Evolutionary conservation across 2,329 filamentous ascomycete genomes (phyloP).

Genomic region (Dactylellina haptotyla): DNA sequence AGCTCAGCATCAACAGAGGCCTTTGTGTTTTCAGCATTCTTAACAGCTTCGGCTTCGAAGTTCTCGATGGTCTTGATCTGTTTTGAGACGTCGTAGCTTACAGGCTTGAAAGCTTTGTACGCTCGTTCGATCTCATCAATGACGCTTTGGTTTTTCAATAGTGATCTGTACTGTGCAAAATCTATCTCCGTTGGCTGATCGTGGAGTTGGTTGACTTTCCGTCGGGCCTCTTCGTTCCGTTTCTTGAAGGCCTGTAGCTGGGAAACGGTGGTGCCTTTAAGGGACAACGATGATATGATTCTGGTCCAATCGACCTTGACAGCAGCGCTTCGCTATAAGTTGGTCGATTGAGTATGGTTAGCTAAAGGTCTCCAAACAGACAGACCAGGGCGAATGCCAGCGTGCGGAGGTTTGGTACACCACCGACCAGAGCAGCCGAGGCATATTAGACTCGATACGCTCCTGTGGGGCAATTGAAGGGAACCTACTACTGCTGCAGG

Average conservation of each 20-base stretch:
- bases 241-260: slow-evolving; percentile 98
- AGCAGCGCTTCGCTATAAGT: slow-evolving; percentile 87
- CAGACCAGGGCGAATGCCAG: background rate
- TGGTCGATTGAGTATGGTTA: no score
- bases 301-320: slow-evolving; percentile 99
- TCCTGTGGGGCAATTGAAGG: background rate
- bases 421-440: background rate
- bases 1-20: slow-evolving; percentile 93
- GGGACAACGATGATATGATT: slow-evolving; percentile 90
- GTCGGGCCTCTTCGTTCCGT: slow-evolving; percentile 98
- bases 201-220: slow-evolving; percentile 84
- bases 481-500: slow-evolving; percentile 49
- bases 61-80: slow-evolving; percentile 98
- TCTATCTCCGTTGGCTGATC: slow-evolving; percentile 88
- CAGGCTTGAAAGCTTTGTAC: slow-evolving; percentile 89
- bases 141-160: slow-evolving; percentile 95
- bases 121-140: slow-evolving; percentile 97
- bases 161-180: slow-evolving; percentile 88
- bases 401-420: slow-evolving; percentile 7
- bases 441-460: no score
- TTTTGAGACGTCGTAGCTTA: slow-evolving; percentile 88
- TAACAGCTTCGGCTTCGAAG: slow-evolving; percentile 95
- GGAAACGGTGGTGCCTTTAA: slow-evolving; percentile 91
- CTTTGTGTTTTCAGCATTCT: slow-evolving; percentile 98
- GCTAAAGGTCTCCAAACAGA: background rate